phyloP scores from a whole-genome alignment of 2,329 filamentous ascomycete species.

The Diaporthe sp. region DNA sequence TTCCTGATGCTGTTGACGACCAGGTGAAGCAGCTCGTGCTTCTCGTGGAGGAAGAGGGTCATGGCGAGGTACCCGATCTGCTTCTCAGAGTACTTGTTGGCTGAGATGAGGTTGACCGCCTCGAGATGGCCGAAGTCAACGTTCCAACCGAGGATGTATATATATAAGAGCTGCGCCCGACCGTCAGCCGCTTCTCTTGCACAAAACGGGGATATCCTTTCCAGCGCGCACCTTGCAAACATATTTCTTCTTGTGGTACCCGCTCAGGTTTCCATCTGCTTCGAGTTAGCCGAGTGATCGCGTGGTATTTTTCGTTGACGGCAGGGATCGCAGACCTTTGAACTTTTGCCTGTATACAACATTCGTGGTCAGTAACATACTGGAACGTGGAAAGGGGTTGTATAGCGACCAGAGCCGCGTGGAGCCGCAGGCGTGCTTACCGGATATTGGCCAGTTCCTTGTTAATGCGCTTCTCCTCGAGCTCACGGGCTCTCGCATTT shows the following conservation, averaged over 20 bases:
- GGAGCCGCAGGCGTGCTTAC: conserved; percentile 54
- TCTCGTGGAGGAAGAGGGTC: conserved; percentile 95
- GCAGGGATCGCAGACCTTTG: conserved; percentile 70
- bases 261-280: conserved; percentile 86
- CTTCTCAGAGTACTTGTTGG: conserved; percentile 98
- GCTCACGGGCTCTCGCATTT: conserved; percentile 92
- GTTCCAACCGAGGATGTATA: conserved; percentile 99
- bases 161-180: conserved; percentile 83
- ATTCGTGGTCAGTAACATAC: conserved; percentile 3
- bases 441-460: conserved; percentile 99
- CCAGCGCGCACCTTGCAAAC: conserved; percentile 85
- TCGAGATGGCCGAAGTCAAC: conserved; percentile 99
- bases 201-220: conserved; percentile 28
- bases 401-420: conserved; percentile 4
- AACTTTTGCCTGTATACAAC: conserved; percentile 82
- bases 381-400: not conserved
- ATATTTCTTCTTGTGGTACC: conserved; percentile 99
- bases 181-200: conserved; percentile 40
- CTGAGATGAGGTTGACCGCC: conserved; percentile 97
- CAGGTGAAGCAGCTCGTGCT: conserved; percentile 94
- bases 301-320: not conserved
- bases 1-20: conserved; percentile 99
- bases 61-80: conserved; percentile 99
- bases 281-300: conserved; percentile 46
- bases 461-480: conserved; percentile 99